Evolutionary conservation across 306 rosid genomes (phyloP).

Genomic region (Corylus avellana): DNA sequence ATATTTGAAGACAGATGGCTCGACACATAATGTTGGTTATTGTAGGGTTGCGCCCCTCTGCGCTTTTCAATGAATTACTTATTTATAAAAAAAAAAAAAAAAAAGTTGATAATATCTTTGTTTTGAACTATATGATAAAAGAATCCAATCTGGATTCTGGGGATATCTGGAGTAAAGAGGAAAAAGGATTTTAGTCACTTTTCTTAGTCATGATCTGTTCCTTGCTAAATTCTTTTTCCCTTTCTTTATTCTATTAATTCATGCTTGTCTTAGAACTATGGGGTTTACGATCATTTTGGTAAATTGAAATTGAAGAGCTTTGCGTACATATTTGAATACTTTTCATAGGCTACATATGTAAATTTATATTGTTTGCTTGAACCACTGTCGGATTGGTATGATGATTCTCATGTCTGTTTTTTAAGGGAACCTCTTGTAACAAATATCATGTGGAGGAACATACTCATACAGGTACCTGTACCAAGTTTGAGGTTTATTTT

Average conservation of each 20-base stretch:
- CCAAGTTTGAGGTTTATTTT: background rate
- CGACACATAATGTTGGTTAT: background rate
- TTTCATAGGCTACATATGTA: background rate
- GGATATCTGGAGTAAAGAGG: background rate
- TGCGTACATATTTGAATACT: background rate
- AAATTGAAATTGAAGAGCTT: background rate
- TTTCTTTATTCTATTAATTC: background rate
- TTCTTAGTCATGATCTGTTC: background rate
- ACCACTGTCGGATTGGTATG: background rate
- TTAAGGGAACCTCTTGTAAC: slow-evolving; percentile 95
- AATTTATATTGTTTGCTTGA: background rate
- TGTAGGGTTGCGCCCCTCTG: too few relatives aligned
- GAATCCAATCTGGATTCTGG: background rate
- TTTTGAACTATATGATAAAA: background rate
- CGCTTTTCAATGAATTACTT: too few relatives aligned
- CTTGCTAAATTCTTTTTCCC: background rate
- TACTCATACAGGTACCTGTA: slow-evolving; percentile 68
- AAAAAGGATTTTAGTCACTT: background rate
- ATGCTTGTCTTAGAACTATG: background rate
- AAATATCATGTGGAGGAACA: slow-evolving; percentile 97
- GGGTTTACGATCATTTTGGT: background rate
- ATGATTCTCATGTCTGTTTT: slow-evolving; percentile 33
- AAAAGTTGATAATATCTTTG: background rate
- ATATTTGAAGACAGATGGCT: background rate
- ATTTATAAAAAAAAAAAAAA: too few relatives aligned